Percentiles rank a stretch among this genome's conserved stretches.
phyloP scores from a whole-genome alignment of 2,329 filamentous ascomycete genomes.

The Atkinsonella hypoxylon region DNA sequence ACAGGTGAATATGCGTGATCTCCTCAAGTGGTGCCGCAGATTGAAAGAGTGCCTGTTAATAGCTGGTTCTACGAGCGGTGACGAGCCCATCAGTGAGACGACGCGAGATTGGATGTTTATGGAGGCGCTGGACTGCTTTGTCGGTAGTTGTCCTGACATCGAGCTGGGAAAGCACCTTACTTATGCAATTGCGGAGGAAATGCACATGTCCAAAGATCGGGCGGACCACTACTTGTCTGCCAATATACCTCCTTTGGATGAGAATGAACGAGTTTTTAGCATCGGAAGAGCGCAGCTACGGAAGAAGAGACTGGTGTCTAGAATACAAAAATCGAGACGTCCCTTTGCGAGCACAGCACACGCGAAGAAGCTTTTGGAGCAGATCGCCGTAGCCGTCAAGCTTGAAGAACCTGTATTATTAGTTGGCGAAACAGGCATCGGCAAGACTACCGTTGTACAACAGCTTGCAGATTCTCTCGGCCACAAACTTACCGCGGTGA shows the following conservation, averaged over 20 bases:
- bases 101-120: constrained; percentile 77
- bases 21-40: constrained; percentile 84
- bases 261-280: constrained; percentile 42
- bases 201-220: constrained; percentile 75
- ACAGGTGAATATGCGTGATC: constrained; percentile 59
- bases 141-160: constrained; percentile 62
- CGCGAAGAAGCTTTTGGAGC: constrained; percentile 74
- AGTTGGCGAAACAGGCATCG: constrained; percentile 97
- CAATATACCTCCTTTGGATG: constrained; percentile 59
- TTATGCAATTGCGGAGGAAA: constrained; percentile 66
- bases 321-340: constrained; percentile 39
- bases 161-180: constrained; percentile 49
- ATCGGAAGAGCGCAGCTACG: constrained; percentile 56
- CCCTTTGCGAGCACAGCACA: constrained; percentile 85
- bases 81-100: constrained; percentile 60
- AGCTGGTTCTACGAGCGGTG: constrained; percentile 50
- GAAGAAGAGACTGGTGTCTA: constrained; percentile 40
- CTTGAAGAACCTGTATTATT: constrained; percentile 82
- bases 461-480: constrained; percentile 77
- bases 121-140: constrained; percentile 88
- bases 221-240: constrained; percentile 65
- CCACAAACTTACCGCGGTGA: constrained; percentile 82
- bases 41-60: constrained; percentile 53
- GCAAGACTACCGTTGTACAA: constrained; percentile 94
- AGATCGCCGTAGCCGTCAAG: constrained; percentile 71